Evolutionary conservation across 2,329 filamentous ascomycete genomes (phyloP), one percentile per base, ranked within the genome.

Genomic region (Fusarium sp.): DNA sequence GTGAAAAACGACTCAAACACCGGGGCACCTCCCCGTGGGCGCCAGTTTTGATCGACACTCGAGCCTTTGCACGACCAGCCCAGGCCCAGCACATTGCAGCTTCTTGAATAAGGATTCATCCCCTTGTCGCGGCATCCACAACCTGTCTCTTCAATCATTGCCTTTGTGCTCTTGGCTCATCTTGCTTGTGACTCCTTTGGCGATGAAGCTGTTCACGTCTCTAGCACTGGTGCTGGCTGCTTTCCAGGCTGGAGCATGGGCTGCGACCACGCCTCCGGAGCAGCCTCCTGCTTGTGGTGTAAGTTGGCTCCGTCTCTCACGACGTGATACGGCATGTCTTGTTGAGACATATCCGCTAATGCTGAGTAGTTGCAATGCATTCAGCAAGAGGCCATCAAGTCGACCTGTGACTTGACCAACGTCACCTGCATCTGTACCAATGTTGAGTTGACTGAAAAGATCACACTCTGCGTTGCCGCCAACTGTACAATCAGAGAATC

Each of bases 211-310:
- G 21, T 21, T 55, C 33, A 19, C 25, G n/a, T 37, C 33, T 41
- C 21, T 21, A 25, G 31, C 36, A 19, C 25, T 62, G 39, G 19
- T 52, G 6, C 54, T 66, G 48, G 56, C 48, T 11, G 35, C 33
- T 17, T 50, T 64, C 13, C 63, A 64, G 48, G 32, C 44, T 39
- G 59, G 60, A 8, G 56, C 38, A 9, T 49, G 35, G 53, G 63
- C 63, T 42, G 53, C 49, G 23, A 25, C 19, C 19, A 19, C 15
- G 51, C 48, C 37, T n/a, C 35, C 54, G 6, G 41, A 41, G n/a
- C 42, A 46, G 29, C 59, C 60, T 43, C 63, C 63, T 6, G 43
- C 37, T 17, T 65, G 63, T 52, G 61, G 53, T 41, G 57, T 60
- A 25, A 19, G 57, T 35, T 4, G 15, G 27, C 4, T 21, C 49